Evolutionary conservation across 768 basidiomycete species (phyloP), one percentile per base, ranked within the genome.

Genomic region (Suillus subalutaceus): DNA sequence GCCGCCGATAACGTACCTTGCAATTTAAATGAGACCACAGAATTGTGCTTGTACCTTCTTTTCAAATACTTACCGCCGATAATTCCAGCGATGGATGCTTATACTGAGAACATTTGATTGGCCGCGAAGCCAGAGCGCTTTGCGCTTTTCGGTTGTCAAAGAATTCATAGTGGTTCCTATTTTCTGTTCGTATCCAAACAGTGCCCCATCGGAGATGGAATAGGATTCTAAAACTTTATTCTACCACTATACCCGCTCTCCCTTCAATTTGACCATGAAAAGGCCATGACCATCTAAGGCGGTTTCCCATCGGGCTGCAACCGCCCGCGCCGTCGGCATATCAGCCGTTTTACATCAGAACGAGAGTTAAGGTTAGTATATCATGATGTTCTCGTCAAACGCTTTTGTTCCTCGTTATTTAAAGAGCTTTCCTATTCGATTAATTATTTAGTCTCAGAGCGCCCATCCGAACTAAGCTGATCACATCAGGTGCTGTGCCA

Each of bases 341-440:
- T 67, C 76, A 72, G 73, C 62, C 70, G 65, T 70, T 77, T 78
- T 75, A 62, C 77, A 75, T 76, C 75, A 78, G 73, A n/a, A 58
- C 53, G 57, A 63, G 70, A 52, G 62, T 70, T 76, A 78, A 75
- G 73, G 72, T 75, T 74, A 72, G 67, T 52, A 73, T 73, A 56
- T 64, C 65, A 55, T 61, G 55, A 66, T 65, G 37, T 55, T 67
- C 55, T 37, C 71, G 63, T 75, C 56, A 65, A 74, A 68, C 63
- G 50, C 38, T 64, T 66, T 61, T 53, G 53, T 58, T 62, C 62
- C 63, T 61, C 67, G 61, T 72, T 73, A 78, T 78, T 77, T 78
- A 76, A 76, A 73, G 72, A 67, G 68, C 41, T 60, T 60, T 60
- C 59, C 59, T 41, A 60, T 43, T 37, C 35, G 20, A 56, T 56